Evolutionary conservation across 805 yeast species (phyloP).

Genomic region (Saturnispora bothae): DNA sequence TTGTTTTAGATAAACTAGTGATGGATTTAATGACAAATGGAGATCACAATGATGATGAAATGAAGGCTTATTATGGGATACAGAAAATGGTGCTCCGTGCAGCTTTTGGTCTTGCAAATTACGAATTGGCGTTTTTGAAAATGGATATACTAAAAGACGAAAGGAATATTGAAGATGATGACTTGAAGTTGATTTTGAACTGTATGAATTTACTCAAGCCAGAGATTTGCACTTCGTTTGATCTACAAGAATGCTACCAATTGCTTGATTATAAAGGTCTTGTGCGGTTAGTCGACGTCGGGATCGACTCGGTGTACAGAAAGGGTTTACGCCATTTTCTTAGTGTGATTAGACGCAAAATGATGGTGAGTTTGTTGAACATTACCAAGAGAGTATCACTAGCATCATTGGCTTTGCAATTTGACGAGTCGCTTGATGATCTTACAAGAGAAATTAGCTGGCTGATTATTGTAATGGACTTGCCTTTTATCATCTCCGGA

Average conservation of each 20-base stretch:
- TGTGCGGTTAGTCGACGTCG: background rate
- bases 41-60: conserved; percentile 8
- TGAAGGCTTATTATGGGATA: conserved; percentile 20
- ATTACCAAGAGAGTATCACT: conserved; percentile 14
- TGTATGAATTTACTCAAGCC: conserved; percentile 2
- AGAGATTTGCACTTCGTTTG: background rate
- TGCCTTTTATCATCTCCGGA: conserved; percentile 21
- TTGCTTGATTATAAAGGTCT: background rate
- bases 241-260: conserved; percentile 4
- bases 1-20: conserved; percentile 1
- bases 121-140: conserved; percentile 16
- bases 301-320: background rate
- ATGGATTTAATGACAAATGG: conserved; percentile 2
- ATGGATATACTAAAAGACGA: conserved; percentile 8
- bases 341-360: background rate
- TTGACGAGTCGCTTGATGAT: conserved; percentile 13
- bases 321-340: conserved; percentile 1
- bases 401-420: conserved; percentile 15
- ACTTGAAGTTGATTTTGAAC: background rate
- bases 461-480: conserved; percentile 16
- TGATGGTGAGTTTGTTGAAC: conserved; percentile 2
- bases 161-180: background rate
- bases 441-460: conserved; percentile 15
- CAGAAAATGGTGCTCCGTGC: conserved; percentile 23
- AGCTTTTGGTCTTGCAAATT: conserved; percentile 19